phyloP scores from a whole-genome alignment of 768 basidiomycete genomes.

The Podaxis sp. region DNA sequence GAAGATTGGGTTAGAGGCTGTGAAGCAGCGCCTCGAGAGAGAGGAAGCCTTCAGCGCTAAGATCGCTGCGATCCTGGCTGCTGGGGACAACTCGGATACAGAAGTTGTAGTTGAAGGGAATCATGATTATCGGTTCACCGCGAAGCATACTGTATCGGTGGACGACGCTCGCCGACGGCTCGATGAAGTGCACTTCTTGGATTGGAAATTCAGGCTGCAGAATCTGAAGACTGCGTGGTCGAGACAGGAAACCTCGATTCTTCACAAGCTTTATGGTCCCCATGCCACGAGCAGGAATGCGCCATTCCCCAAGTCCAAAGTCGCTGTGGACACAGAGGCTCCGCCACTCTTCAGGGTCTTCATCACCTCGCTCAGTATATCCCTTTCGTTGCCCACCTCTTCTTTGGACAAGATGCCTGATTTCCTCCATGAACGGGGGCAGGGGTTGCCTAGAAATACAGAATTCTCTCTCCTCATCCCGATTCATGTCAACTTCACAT shows the following conservation, averaged over 20 bases:
- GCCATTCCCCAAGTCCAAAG: slow-evolving; percentile 41
- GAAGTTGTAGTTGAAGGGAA: slow-evolving; percentile 20
- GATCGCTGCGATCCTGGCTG: slow-evolving; percentile 53
- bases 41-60: slow-evolving; percentile 81
- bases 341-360: slow-evolving; percentile 72
- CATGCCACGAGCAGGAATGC: slow-evolving; percentile 21
- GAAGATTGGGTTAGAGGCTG: slow-evolving; percentile 68
- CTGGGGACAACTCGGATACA: slow-evolving; percentile 14
- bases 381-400: slow-evolving; percentile 58
- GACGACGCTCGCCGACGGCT: slow-evolving; percentile 70
- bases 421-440: slow-evolving; percentile 64
- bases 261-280: slow-evolving; percentile 40
- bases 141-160: slow-evolving; percentile 62
- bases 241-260: slow-evolving; percentile 42
- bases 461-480: slow-evolving; percentile 80
- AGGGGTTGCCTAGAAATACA: slow-evolving; percentile 63
- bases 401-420: slow-evolving; percentile 46
- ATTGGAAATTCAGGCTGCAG: slow-evolving; percentile 63
- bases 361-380: slow-evolving; percentile 54
- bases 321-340: slow-evolving; percentile 24
- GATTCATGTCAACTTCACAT: slow-evolving; percentile 67
- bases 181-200: slow-evolving; percentile 61
- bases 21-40: slow-evolving; percentile 62
- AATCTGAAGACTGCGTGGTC: slow-evolving; percentile 42
- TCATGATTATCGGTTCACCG: slow-evolving; percentile 58